phyloP scores from a whole-genome alignment of 75 land plant genomes.

The Sequoiadendron giganteum region DNA sequence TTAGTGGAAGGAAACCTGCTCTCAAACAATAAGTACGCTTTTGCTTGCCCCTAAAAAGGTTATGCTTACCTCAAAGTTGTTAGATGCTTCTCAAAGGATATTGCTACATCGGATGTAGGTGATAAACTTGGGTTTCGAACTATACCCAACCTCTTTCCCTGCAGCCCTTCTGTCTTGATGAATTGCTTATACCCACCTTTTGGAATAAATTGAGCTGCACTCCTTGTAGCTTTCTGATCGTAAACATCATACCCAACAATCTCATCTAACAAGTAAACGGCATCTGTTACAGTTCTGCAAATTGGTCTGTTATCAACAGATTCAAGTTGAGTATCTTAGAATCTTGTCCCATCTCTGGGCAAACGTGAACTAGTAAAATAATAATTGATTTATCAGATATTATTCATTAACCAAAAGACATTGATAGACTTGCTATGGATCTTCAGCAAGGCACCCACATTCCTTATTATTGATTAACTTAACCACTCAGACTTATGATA shows the following conservation, averaged over 20 bases:
- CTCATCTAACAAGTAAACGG: constrained; percentile 57
- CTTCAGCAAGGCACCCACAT: too few relatives aligned
- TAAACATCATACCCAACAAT: constrained; percentile 57
- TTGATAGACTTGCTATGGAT: too few relatives aligned
- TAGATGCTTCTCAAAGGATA: constrained; percentile 17
- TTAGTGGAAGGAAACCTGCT: background rate
- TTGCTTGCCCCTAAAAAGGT: background rate
- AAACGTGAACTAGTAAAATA: background rate
- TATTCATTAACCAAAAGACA: too few relatives aligned
- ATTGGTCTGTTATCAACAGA: constrained; percentile 45
- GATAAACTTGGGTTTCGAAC: constrained; percentile 19
- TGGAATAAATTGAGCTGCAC: constrained; percentile 47
- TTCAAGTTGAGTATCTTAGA: background rate
- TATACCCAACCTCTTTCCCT: constrained; percentile 58
- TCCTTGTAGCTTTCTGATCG: constrained; percentile 37
- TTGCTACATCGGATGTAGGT: background rate
- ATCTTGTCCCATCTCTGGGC: background rate
- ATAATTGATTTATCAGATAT: background rate
- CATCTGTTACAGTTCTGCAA: constrained; percentile 62
- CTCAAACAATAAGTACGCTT: background rate
- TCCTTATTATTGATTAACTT: too few relatives aligned
- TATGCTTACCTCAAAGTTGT: constrained; percentile 18
- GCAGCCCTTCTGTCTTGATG: constrained; percentile 43
- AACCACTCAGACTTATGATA: too few relatives aligned
- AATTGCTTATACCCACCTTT: constrained; percentile 60